Percentiles rank a stretch among this genome's conserved stretches.
Conservation (phyloP, 345 rosid genomes). For the Aquilaria yunnanensis region DNA sequence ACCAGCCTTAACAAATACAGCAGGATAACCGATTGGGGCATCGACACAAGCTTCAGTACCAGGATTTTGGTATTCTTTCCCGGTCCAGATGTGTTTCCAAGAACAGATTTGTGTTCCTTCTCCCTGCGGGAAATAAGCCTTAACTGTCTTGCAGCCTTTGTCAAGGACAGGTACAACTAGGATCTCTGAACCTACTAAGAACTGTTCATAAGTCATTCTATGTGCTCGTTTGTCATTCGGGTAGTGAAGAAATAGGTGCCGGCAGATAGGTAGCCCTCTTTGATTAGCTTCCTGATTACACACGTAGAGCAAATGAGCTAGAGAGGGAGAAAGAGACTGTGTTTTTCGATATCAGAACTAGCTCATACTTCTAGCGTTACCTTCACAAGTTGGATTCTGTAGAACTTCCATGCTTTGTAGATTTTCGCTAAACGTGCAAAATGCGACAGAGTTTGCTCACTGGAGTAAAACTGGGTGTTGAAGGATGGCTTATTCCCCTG, state of each 20-base stretch:
- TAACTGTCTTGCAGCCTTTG: constrained; percentile 45
- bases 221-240: constrained; percentile 48
- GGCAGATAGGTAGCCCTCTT: constrained; percentile 64
- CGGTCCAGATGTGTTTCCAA: constrained; percentile 67
- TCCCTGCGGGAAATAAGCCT: constrained; percentile 55
- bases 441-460: constrained; percentile 41
- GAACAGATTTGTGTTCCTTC: constrained; percentile 18
- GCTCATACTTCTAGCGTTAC: constrained; percentile 16
- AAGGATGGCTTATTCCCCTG: constrained; percentile 65
- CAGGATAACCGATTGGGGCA: constrained; percentile 60
- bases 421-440: constrained; percentile 64
- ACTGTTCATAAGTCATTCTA: constrained; percentile 52
- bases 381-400: constrained; percentile 54
- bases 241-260: constrained; percentile 69
- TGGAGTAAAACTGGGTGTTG: constrained; percentile 61
- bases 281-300: constrained; percentile 47
- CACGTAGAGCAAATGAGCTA: background rate
- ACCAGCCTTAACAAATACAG: constrained; percentile 55
- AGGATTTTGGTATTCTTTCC: constrained; percentile 30
- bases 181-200: constrained; percentile 59
- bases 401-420: constrained; percentile 66
- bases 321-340: background rate
- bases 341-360: background rate
- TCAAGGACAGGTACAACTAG: constrained; percentile 65
- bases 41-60: constrained; percentile 45